Conservation (phyloP, 768 basidiomycete genomes). For the Pleurotus eryngii region DNA sequence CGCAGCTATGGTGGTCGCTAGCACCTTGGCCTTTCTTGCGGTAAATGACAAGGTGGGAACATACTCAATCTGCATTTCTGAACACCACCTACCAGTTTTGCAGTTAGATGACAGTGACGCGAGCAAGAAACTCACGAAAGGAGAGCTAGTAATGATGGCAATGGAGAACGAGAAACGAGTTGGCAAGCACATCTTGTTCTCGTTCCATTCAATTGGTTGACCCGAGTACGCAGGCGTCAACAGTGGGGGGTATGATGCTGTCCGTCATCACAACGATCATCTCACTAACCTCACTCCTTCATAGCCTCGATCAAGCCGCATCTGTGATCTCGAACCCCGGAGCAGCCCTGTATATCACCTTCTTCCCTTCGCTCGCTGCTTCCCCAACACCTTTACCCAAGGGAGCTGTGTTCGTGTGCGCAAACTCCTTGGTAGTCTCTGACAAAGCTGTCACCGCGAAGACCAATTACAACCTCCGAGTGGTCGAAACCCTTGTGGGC, state of each 20-base stretch:
- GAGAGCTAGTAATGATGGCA: slow-evolving; percentile 71
- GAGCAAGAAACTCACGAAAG: slow-evolving; percentile 45
- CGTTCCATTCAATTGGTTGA: not conserved
- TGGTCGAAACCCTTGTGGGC: slow-evolving; percentile 84
- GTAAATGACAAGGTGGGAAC: slow-evolving; percentile 63
- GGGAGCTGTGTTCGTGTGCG: slow-evolving; percentile 64
- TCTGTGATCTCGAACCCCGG: slow-evolving; percentile 73
- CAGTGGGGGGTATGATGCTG: slow-evolving; percentile 63
- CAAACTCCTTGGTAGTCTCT: slow-evolving; percentile 81
- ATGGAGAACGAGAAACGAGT: slow-evolving; percentile 85
- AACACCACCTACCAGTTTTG: not conserved
- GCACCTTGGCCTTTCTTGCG: slow-evolving; percentile 75
- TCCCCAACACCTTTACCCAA: slow-evolving; percentile 60
- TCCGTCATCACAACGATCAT: not conserved
- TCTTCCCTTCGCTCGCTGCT: slow-evolving; percentile 71
- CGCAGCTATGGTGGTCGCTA: slow-evolving; percentile 88
- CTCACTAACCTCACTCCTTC: slow-evolving; percentile 9
- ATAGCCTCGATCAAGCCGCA: slow-evolving; percentile 88
- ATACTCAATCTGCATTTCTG: not conserved
- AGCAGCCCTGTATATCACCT: slow-evolving; percentile 76
- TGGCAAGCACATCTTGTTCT: slow-evolving; percentile 32
- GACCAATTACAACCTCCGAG: slow-evolving; percentile 82
- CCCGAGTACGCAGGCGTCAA: slow-evolving; percentile 49
- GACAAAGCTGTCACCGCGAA: slow-evolving; percentile 79
- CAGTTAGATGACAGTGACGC: slow-evolving; percentile 15